Percentiles rank a stretch among this genome's conserved stretches.
Conservation (phyloP, 768 basidiomycete species). For the Baorangia bicolor region DNA sequence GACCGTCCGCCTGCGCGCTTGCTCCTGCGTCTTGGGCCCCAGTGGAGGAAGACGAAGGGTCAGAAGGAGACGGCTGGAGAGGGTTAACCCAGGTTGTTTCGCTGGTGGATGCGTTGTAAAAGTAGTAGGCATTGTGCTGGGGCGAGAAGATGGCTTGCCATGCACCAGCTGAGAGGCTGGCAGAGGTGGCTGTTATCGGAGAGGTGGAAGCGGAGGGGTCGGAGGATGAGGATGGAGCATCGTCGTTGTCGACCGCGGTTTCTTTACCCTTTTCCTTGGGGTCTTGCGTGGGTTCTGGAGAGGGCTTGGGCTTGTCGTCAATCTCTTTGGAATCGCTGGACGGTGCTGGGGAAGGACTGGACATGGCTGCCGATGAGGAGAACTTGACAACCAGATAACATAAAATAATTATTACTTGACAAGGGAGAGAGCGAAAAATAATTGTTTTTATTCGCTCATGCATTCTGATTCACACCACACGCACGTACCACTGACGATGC, state of each 20-base stretch:
- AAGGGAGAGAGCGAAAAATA: neutral
- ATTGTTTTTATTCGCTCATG: neutral
- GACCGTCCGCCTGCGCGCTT: conserved; percentile 24
- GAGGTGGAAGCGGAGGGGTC: conserved; percentile 3
- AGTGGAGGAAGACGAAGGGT: conserved; percentile 21
- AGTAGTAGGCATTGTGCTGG: conserved; percentile 80
- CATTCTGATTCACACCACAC: conserved; percentile 8
- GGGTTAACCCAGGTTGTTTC: conserved; percentile 88
- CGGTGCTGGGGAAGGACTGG: conserved; percentile 5
- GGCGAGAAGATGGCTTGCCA: conserved; percentile 87
- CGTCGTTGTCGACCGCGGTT: neutral
- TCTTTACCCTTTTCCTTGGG: conserved; percentile 6
- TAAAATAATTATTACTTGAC: neutral
- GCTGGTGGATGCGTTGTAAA: conserved; percentile 71
- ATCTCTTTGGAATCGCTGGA: conserved; percentile 2
- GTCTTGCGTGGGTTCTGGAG: conserved; percentile 2
- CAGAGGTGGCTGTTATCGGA: conserved; percentile 8
- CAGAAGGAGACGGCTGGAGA: conserved; percentile 41
- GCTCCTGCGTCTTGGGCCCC: conserved; percentile 18
- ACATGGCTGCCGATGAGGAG: conserved; percentile 9
- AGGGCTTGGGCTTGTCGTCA: neutral
- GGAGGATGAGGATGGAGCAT: neutral
- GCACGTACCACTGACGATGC: conserved; percentile 20
- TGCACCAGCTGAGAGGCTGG: conserved; percentile 31
- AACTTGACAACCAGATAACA: neutral